These are phyloP conservation scores for Zymoseptoria crescenta DNA, from an alignment of 2,329 filamentous ascomycete species.

Conservation along the genomic window DNA sequence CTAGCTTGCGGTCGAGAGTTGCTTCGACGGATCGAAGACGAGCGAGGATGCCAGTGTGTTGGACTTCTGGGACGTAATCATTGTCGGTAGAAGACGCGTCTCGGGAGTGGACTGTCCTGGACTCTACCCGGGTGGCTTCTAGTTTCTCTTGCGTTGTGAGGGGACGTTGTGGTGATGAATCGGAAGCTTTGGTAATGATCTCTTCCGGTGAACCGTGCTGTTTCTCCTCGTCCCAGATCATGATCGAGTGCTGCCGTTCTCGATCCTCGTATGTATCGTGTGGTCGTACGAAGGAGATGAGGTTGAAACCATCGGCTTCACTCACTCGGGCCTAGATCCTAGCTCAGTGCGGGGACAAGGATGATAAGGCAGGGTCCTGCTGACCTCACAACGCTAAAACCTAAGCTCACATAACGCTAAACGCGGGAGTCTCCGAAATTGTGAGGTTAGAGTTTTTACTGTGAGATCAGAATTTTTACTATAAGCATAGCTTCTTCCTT, in stretches of 20 bases:
- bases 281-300: background rate
- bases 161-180: conserved; percentile 16
- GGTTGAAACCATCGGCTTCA: background rate
- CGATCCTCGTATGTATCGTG: background rate
- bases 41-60: conserved; percentile 25
- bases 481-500: no score
- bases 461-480: no score
- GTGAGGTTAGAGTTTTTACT: no score
- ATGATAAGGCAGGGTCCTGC: no score
- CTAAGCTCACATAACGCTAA: no score
- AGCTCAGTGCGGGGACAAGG: background rate
- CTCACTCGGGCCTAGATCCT: background rate
- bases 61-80: conserved; percentile 1
- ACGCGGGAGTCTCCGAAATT: no score
- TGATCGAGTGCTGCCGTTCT: background rate
- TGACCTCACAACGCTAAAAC: no score
- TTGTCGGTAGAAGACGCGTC: conserved; percentile 6
- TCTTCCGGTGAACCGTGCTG: conserved; percentile 18
- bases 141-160: conserved; percentile 26
- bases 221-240: conserved; percentile 16
- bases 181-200: conserved; percentile 7
- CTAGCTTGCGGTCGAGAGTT: conserved; percentile 38
- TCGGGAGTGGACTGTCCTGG: background rate
- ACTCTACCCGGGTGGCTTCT: conserved; percentile 11
- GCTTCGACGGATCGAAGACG: conserved; percentile 33